phyloP scores from a whole-genome alignment of 139 green algal genomes.

The Picocystis salinarum region DNA sequence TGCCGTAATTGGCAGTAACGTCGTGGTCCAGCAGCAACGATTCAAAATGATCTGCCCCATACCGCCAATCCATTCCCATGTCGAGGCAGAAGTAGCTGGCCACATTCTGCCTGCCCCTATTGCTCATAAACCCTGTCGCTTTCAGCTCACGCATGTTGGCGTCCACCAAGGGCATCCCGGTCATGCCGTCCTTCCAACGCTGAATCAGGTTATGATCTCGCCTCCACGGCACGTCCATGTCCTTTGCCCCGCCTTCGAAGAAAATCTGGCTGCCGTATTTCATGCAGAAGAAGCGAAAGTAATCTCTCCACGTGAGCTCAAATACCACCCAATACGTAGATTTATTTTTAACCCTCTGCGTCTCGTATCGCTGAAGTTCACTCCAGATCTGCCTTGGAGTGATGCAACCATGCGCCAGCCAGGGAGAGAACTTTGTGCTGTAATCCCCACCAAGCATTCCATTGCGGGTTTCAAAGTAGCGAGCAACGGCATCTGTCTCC shows the following conservation, averaged over 20 bases:
- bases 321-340: slow-evolving; percentile 67
- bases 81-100: slow-evolving; percentile 52
- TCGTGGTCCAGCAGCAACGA: slow-evolving; percentile 81
- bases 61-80: slow-evolving; percentile 77
- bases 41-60: slow-evolving; percentile 72
- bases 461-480: slow-evolving; percentile 61
- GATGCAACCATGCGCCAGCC: slow-evolving; percentile 77
- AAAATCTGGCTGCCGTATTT: slow-evolving; percentile 87
- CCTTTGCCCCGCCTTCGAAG: slow-evolving; percentile 22
- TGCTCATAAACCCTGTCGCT: slow-evolving; percentile 83
- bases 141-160: slow-evolving; percentile 93
- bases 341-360: slow-evolving; percentile 59
- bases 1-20: slow-evolving; percentile 70
- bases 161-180: slow-evolving; percentile 84
- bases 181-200: slow-evolving; percentile 47
- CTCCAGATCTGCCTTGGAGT: slow-evolving; percentile 44
- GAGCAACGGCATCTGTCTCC: slow-evolving; percentile 42
- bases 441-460: slow-evolving; percentile 90
- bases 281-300: slow-evolving; percentile 70
- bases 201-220: neutral
- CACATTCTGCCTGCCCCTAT: slow-evolving; percentile 82
- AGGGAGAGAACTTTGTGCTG: slow-evolving; percentile 80
- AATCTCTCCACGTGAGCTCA: slow-evolving; percentile 87
- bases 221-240: neutral
- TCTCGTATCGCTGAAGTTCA: slow-evolving; percentile 51